A percentile compares a stretch with the other conserved stretches of the same genome.
Conservation (phyloP, 495 filamentous ascomycete species). For the Amphirosellinia nigrospora region DNA sequence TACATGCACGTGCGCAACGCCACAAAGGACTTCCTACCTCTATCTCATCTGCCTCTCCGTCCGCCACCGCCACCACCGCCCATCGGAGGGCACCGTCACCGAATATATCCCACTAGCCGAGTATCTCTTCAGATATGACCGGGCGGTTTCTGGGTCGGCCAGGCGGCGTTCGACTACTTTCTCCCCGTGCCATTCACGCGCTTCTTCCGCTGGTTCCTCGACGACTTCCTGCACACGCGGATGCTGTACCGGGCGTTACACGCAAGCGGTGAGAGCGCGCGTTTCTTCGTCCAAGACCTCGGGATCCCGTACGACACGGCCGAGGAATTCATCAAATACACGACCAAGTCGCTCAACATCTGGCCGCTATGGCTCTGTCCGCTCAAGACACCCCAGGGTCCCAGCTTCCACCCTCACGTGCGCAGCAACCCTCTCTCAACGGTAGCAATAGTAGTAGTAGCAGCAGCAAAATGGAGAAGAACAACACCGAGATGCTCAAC, state of each 20-base stretch:
- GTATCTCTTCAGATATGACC: conserved; percentile 65
- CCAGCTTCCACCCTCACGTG: conserved; percentile 55
- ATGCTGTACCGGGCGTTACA: conserved; percentile 68
- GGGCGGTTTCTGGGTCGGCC: conserved; percentile 67
- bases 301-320: conserved; percentile 59
- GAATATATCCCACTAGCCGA: conserved; percentile 59
- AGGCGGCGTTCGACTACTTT: conserved; percentile 62
- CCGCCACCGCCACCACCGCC: conserved; percentile 5
- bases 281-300: conserved; percentile 64
- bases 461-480: background rate
- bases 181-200: conserved; percentile 58
- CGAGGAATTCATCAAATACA: conserved; percentile 59
- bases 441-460: background rate
- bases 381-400: conserved; percentile 48
- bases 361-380: conserved; percentile 69
- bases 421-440: background rate
- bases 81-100: conserved; percentile 29
- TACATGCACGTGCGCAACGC: conserved; percentile 54
- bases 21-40: conserved; percentile 36
- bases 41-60: conserved; percentile 10
- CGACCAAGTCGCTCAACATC: conserved; percentile 52
- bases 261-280: conserved; percentile 57
- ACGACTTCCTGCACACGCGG: conserved; percentile 68
- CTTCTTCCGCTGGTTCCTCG: conserved; percentile 62
- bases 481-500: conserved; percentile 54